Base-by-base conservation (phyloP, 164 flowering plant genomes). In the Nymphaea thermarum region DNA sequence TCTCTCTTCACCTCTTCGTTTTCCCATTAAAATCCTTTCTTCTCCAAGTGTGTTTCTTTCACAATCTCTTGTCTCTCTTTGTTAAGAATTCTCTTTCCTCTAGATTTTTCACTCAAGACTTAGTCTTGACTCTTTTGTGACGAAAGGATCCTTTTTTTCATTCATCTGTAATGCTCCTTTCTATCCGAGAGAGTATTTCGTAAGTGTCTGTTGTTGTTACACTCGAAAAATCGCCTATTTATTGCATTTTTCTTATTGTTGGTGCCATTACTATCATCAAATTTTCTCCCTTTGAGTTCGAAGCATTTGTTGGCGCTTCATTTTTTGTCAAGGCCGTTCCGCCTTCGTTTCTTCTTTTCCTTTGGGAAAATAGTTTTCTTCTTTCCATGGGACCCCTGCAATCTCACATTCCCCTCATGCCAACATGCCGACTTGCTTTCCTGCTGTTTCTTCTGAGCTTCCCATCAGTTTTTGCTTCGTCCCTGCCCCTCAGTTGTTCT, bases 401-500 rank as follows among this genome's bases (percentile, higher is more conserved):
- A 8, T 15, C 14, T 15, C 57, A 10, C 57, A 4, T 51, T 51
- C 14, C 12, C 15, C 14, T 51, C 14, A 10, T 3, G 57, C 57
- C 14, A 10, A 8, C 12, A 8, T 51, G 43, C 3, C 43, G 42
- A 42, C 25, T 73, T n/a, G 65, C 60, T 57, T 65, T 77, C 67
- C 68, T 80, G 43, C 53, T 78, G 8, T 42, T 44, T 12, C 57
- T 73, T 60, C 74, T 75, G 6, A 69, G 41, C 41, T 44, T 65
- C 11, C 62, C 6, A 6, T 4, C 62, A 43, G 2, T 62, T 14
- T 15, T 43, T 62, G 72, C 84, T 42, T 69, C 71, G 66, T 78
- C 86, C 16, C 68, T 74, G 36, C 87, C 93, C 11, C 71, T 88
- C 74, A 86, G 84, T 68, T 92, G 98, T 70, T 78, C 93, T 43